Conservation (phyloP, 495 filamentous ascomycete species). For the Neurospora terricola region DNA sequence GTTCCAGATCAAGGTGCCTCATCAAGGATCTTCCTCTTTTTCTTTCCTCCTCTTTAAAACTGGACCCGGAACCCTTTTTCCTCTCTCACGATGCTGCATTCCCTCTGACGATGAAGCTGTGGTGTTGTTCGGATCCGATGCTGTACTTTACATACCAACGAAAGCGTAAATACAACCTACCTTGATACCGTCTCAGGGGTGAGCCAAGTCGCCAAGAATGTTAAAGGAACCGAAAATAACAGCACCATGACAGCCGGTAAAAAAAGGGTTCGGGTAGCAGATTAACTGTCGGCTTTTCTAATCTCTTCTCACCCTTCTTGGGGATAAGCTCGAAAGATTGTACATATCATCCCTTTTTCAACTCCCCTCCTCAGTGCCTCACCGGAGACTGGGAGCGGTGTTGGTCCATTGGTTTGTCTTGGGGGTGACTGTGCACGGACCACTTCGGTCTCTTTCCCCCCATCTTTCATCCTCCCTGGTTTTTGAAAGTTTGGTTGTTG, state of each 20-base stretch:
- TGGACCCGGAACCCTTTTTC: too few relatives aligned
- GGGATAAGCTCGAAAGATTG: neutral
- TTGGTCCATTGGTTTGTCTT: neutral
- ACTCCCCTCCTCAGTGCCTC: neutral
- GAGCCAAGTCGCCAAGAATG: neutral
- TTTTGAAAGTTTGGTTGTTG: neutral
- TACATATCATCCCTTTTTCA: neutral
- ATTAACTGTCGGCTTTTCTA: neutral
- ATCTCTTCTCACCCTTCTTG: neutral
- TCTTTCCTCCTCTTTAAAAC: neutral
- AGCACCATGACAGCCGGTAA: neutral
- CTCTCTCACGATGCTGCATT: neutral
- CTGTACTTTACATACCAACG: neutral
- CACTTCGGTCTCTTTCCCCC: neutral
- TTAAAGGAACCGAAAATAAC: neutral
- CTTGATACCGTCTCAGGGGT: neutral
- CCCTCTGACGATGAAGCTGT: neutral
- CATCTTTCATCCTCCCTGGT: neutral
- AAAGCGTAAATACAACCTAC: neutral
- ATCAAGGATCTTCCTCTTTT: neutral
- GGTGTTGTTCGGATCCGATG: neutral
- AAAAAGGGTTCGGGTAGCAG: neutral
- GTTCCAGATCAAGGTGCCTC: neutral
- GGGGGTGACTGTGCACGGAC: neutral
- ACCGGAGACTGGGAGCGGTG: neutral